phyloP scores from a whole-genome alignment of 345 rosid genomes.

The Rhizophora mangle region DNA sequence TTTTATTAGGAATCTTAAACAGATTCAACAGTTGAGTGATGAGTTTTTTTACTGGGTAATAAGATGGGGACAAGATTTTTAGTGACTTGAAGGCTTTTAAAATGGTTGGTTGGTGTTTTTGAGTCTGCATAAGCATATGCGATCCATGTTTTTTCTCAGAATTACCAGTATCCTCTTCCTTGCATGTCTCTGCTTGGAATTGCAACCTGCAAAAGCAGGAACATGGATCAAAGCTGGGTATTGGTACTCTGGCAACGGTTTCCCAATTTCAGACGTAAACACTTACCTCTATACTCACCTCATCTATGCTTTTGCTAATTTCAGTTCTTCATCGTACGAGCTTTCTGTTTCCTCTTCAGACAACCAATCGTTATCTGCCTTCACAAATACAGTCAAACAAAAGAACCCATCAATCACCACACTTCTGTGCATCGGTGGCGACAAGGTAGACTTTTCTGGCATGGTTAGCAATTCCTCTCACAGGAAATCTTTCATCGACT shows the following conservation, averaged over 20 bases:
- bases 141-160: too few species aligned
- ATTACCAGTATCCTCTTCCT: background rate
- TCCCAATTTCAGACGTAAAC: constrained; percentile 12
- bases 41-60: too few species aligned
- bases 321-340: constrained; percentile 13
- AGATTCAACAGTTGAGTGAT: too few species aligned
- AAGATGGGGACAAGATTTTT: too few species aligned
- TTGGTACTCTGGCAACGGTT: constrained; percentile 7
- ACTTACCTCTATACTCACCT: constrained; percentile 20
- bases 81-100: too few species aligned
- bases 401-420: constrained; percentile 26
- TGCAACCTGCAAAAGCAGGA: background rate
- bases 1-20: too few species aligned
- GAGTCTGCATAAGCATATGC: too few species aligned
- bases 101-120: too few species aligned
- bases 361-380: constrained; percentile 7
- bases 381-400: constrained; percentile 13
- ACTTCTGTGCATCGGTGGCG: constrained; percentile 23
- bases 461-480: constrained; percentile 18
- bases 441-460: background rate
- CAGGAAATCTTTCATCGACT: constrained; percentile 27
- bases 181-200: too few species aligned
- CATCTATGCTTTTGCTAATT: constrained; percentile 17
- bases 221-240: constrained; percentile 22
- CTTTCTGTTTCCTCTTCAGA: constrained; percentile 11